Conservation (phyloP, 208 protist genomes). For the Wallacemonas sp. region DNA sequence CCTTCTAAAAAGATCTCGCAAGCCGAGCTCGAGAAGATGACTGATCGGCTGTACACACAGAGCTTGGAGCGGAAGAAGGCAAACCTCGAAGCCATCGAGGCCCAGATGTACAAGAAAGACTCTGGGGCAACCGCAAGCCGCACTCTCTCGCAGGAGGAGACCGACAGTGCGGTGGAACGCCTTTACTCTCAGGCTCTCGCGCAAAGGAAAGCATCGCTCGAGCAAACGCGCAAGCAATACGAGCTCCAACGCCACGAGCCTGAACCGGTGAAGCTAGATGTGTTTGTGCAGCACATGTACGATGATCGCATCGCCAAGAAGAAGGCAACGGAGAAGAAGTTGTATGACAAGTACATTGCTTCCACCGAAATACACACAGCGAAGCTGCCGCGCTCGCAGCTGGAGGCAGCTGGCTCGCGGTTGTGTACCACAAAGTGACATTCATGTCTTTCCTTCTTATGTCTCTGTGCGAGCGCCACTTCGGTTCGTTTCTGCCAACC, state of each 20-base stretch:
- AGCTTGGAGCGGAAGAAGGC: constrained; percentile 26
- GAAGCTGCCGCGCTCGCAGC: constrained; percentile 27
- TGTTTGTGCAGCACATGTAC: constrained; percentile 82
- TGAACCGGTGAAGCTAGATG: constrained; percentile 32
- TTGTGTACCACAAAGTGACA: constrained; percentile 26
- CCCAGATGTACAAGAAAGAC: constrained; percentile 6
- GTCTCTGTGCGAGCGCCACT: not conserved
- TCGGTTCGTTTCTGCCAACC: no score
- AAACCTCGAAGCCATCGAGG: constrained; percentile 7
- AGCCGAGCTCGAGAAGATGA: constrained; percentile 54
- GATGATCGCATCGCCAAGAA: constrained; percentile 46
- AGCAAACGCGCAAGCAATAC: constrained; percentile 30
- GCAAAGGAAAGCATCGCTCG: constrained; percentile 25
- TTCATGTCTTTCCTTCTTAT: not conserved
- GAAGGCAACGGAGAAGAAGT: constrained; percentile 63
- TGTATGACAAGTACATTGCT: constrained; percentile 73
- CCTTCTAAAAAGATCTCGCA: constrained; percentile 38
- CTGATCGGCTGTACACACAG: constrained; percentile 71
- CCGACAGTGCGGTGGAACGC: constrained; percentile 42
- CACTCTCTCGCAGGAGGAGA: constrained; percentile 23
- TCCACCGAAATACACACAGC: constrained; percentile 55
- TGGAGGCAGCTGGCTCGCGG: constrained; percentile 16
- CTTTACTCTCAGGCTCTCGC: constrained; percentile 48
- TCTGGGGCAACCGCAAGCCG: not conserved
- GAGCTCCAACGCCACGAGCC: constrained; percentile 20